These are phyloP conservation scores for Huntiella decipiens DNA, from an alignment of 2,329 filamentous ascomycete genomes.

Conservation along the genomic window DNA sequence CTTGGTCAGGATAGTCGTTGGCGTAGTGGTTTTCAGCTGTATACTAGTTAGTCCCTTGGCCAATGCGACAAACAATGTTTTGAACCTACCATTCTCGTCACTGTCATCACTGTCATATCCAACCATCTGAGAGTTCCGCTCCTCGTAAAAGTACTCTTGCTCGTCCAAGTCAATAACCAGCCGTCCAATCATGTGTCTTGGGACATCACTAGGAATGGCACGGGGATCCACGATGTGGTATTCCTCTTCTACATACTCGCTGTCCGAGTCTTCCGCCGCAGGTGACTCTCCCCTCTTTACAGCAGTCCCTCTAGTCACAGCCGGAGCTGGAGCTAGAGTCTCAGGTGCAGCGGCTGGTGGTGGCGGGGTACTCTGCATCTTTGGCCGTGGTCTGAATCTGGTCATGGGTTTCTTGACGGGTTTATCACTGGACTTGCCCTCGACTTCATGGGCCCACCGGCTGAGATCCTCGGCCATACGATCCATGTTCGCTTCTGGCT, in stretches of 20 bases:
- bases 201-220: slow-evolving; percentile 27
- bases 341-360: neutral
- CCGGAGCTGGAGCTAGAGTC: neutral
- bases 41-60: neutral
- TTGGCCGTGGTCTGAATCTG: slow-evolving; percentile 23
- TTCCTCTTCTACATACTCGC: slow-evolving; percentile 43
- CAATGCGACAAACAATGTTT: no score
- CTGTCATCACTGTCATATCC: slow-evolving; percentile 39
- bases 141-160: slow-evolving; percentile 35
- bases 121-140: slow-evolving; percentile 7
- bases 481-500: slow-evolving; percentile 24
- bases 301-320: neutral
- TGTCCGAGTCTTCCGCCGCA: slow-evolving; percentile 21
- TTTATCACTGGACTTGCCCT: slow-evolving; percentile 23
- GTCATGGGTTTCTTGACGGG: slow-evolving; percentile 34
- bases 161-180: slow-evolving; percentile 39
- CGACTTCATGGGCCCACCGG: slow-evolving; percentile 31
- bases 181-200: slow-evolving; percentile 33
- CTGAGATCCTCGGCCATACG: slow-evolving; percentile 36
- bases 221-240: slow-evolving; percentile 41
- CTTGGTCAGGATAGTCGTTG: slow-evolving; percentile 65
- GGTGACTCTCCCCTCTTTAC: neutral
- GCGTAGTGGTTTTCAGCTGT: slow-evolving; percentile 60
- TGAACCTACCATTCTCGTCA: slow-evolving; percentile 40
- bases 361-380: neutral